phyloP scores from a whole-genome alignment of 176 grass and related monocot genomes.

The Secale cereale region DNA sequence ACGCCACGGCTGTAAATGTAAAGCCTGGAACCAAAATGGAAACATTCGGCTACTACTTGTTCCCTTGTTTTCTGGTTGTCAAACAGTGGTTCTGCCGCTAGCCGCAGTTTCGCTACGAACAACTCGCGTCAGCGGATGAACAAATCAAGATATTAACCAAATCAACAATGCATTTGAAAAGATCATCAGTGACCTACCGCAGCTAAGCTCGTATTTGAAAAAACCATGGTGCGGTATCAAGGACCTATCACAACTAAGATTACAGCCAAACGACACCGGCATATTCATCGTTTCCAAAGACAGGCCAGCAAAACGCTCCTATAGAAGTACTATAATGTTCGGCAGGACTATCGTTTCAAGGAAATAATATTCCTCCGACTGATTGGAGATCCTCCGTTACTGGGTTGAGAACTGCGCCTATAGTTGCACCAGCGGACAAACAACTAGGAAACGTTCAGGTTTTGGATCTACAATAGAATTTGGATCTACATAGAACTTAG shows the following conservation, averaged over 20 bases:
- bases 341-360: neutral
- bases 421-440: conserved; percentile 3
- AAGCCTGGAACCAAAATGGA: too few relatives aligned
- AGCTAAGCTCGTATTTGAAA: neutral
- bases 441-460: neutral
- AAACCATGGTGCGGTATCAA: neutral
- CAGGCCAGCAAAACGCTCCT: neutral
- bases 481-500: neutral
- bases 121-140: neutral
- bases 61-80: neutral
- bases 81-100: neutral
- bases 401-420: conserved; percentile 17
- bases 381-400: neutral
- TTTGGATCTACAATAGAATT: conserved; percentile 1
- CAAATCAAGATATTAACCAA: neutral
- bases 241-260: neutral
- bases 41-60: neutral
- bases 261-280: neutral
- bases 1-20: too few relatives aligned
- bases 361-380: conserved; percentile 21
- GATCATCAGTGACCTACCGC: neutral
- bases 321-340: neutral
- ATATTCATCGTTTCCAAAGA: conserved; percentile 8
- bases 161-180: conserved; percentile 9
- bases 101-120: conserved; percentile 31